These are phyloP conservation scores for Apiospora hydei DNA, from an alignment of 2,329 filamentous ascomycete genomes.

Conservation along the genomic window DNA sequence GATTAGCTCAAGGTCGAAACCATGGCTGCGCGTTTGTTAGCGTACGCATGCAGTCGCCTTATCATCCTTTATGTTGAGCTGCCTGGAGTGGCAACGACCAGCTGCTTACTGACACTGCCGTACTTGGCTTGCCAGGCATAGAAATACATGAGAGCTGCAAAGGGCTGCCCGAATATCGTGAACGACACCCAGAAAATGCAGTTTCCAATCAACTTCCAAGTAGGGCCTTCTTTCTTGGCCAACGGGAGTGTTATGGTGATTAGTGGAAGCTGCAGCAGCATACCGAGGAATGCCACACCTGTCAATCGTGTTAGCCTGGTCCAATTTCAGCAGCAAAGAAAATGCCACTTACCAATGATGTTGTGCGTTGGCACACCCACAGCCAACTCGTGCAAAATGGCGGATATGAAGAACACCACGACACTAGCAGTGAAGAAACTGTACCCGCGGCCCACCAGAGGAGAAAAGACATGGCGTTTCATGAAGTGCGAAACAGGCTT, in stretches of 20 bases:
- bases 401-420: conserved; percentile 87
- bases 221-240: conserved; percentile 77
- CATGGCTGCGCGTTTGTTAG: background rate
- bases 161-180: conserved; percentile 91
- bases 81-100: background rate
- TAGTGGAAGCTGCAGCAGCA: conserved; percentile 91
- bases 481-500: conserved; percentile 98
- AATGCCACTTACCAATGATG: conserved; percentile 70
- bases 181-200: conserved; percentile 97
- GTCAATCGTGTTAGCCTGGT: conserved; percentile 27
- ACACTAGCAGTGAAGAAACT: conserved; percentile 74
- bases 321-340: background rate
- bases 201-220: conserved; percentile 85
- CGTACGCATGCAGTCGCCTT: background rate
- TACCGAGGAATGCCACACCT: conserved; percentile 92
- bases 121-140: conserved; percentile 99
- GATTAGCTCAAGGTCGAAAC: background rate
- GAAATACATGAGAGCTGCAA: conserved; percentile 92
- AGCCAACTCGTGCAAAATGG: conserved; percentile 87
- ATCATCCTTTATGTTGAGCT: background rate
- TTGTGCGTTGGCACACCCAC: conserved; percentile 96
- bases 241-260: conserved; percentile 82
- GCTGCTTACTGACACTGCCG: conserved; percentile 73
- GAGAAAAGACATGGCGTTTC: conserved; percentile 90
- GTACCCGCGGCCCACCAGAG: conserved; percentile 85